Evolutionary conservation across 1,284 basidiomycete species (phyloP).

Genomic region (Volvariella surrecta): DNA sequence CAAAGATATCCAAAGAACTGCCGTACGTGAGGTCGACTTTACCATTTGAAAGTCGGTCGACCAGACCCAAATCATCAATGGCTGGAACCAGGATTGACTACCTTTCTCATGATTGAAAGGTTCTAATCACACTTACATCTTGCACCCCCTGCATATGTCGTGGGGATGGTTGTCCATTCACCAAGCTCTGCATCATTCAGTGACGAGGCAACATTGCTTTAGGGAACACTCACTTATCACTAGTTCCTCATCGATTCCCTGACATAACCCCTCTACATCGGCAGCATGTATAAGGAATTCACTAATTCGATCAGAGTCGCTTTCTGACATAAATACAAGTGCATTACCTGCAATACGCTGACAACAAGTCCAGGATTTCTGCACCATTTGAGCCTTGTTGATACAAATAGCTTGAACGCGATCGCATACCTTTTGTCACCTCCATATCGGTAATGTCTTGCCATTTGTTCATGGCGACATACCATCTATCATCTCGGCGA

Average conservation of each 20-base stretch:
- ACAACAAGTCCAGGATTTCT: constrained; percentile 68
- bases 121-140: constrained; percentile 68
- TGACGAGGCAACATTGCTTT: constrained; percentile 1
- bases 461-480: constrained; percentile 99
- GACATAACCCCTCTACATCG: constrained; percentile 95
- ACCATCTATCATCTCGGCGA: constrained; percentile 70
- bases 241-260: constrained; percentile 91
- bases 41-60: constrained; percentile 75
- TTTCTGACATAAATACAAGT: background rate
- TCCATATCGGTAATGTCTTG: constrained; percentile 94
- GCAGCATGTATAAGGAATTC: constrained; percentile 97
- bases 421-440: constrained; percentile 66
- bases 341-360: constrained; percentile 67
- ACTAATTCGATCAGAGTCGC: constrained; percentile 29
- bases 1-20: constrained; percentile 74
- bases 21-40: constrained; percentile 95
- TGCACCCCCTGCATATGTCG: constrained; percentile 97
- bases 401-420: constrained; percentile 3
- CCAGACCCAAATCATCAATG: constrained; percentile 77
- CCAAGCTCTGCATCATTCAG: constrained; percentile 61
- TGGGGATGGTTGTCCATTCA: constrained; percentile 86
- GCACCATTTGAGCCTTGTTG: constrained; percentile 5
- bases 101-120: too few species aligned
- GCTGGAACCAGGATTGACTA: too few species aligned
- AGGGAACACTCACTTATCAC: constrained; percentile 56